These are phyloP conservation scores for Beauveria pseudobassiana DNA, from an alignment of 2,329 filamentous ascomycete genomes.

Conservation along the genomic window DNA sequence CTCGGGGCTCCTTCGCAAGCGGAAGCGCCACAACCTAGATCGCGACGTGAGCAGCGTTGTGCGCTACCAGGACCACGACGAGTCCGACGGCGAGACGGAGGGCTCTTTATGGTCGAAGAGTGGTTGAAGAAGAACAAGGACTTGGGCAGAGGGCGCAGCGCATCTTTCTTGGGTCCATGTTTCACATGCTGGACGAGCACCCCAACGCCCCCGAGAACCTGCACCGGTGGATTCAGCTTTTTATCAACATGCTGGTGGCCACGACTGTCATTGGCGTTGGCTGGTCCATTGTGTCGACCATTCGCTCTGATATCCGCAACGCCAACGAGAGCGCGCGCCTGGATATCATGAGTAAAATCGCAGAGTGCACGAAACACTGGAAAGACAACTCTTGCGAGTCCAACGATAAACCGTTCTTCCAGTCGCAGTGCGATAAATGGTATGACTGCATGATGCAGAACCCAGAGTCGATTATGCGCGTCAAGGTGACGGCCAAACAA, in stretches of 20 bases:
- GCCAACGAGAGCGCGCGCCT: slow-evolving; percentile 62
- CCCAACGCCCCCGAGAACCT: slow-evolving; percentile 52
- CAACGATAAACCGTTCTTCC: slow-evolving; percentile 63
- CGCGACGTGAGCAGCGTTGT: slow-evolving; percentile 44
- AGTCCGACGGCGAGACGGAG: slow-evolving; percentile 45
- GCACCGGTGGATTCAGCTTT: slow-evolving; percentile 50
- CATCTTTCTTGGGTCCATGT: slow-evolving; percentile 34
- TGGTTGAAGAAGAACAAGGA: slow-evolving; percentile 19
- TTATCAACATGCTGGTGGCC: slow-evolving; percentile 58
- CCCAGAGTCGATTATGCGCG: slow-evolving; percentile 66
- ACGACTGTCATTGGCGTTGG: slow-evolving; percentile 54
- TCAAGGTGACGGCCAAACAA: slow-evolving; percentile 76
- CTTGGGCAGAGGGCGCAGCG: slow-evolving; percentile 12
- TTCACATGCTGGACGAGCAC: slow-evolving; percentile 47
- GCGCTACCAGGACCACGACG: slow-evolving; percentile 35
- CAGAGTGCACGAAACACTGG: slow-evolving; percentile 66
- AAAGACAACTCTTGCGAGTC: slow-evolving; percentile 64
- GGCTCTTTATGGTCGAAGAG: slow-evolving; percentile 19
- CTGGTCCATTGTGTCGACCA: slow-evolving; percentile 60
- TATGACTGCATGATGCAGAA: slow-evolving; percentile 81
- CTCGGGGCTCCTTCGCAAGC: slow-evolving; percentile 44
- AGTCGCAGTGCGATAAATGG: slow-evolving; percentile 70
- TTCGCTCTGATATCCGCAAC: slow-evolving; percentile 67
- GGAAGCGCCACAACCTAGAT: slow-evolving; percentile 44
- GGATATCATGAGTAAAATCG: slow-evolving; percentile 64